A percentile compares a stretch with the other conserved stretches of the same genome.
These are phyloP conservation scores for Mucor racemosus DNA, from an alignment of 371 early-diverging fungal species.

Conservation along the genomic window DNA sequence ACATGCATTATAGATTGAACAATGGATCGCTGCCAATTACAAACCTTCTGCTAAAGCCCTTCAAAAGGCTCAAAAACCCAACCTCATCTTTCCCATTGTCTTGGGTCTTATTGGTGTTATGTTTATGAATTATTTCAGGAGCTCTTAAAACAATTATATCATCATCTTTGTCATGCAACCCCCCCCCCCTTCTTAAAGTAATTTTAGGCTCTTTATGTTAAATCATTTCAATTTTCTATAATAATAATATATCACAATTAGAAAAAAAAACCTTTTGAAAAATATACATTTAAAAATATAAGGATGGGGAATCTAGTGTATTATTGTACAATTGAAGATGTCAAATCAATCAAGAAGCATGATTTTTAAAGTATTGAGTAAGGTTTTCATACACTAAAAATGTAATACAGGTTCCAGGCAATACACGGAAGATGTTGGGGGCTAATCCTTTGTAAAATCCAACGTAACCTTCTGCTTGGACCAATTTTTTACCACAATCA, in stretches of 20 bases:
- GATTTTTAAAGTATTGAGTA: slow-evolving; percentile 69
- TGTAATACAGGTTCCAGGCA: slow-evolving; percentile 95
- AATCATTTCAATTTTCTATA: not conserved
- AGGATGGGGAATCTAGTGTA: slow-evolving; percentile 15
- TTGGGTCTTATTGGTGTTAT: slow-evolving; percentile 39
- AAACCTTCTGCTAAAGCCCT: slow-evolving; percentile 22
- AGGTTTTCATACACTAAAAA: slow-evolving; percentile 94
- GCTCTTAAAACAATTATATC: slow-evolving; percentile 7
- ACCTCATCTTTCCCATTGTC: slow-evolving; percentile 32
- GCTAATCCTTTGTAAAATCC: slow-evolving; percentile 97
- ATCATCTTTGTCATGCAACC: not conserved
- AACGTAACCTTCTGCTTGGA: slow-evolving; percentile 72
- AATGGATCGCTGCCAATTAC: slow-evolving; percentile 44
- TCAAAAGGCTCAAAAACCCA: slow-evolving; percentile 19
- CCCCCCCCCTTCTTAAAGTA: no score
- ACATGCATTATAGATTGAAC: slow-evolving; percentile 42
- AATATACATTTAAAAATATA: not conserved
- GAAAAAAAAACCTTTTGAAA: not conserved
- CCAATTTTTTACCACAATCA: slow-evolving; percentile 76
- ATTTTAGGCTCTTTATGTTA: not conserved
- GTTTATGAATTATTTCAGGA: slow-evolving; percentile 25
- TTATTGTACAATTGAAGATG: slow-evolving; percentile 19
- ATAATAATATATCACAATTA: slow-evolving; percentile 2
- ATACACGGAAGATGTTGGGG: slow-evolving; percentile 85
- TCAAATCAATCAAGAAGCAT: slow-evolving; percentile 30